Conservation (phyloP, 2,329 filamentous ascomycete genomes). For the Diplodia corticola region DNA sequence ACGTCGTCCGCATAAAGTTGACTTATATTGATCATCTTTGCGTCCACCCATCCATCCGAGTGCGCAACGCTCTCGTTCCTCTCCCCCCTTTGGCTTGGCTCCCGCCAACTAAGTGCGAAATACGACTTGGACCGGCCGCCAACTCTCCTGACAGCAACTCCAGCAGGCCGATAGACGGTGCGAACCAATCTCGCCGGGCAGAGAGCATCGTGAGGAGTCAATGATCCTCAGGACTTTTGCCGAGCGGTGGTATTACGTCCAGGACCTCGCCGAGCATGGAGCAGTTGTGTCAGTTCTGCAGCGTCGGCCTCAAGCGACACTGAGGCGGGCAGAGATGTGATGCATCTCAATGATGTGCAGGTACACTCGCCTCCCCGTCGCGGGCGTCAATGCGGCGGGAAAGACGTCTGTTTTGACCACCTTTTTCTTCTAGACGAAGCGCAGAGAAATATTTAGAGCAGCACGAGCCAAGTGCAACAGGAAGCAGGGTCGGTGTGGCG, state of each 20-base stretch:
- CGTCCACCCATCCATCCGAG: slow-evolving; percentile 2
- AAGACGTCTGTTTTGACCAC: not conserved
- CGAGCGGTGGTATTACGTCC: slow-evolving; percentile 5
- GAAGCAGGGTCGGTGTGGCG: slow-evolving; percentile 13
- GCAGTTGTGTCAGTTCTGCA: not conserved
- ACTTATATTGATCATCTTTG: slow-evolving; percentile 16
- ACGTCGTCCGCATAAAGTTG: slow-evolving; percentile 19
- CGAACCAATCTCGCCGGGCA: not conserved
- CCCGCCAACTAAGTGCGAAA: slow-evolving; percentile 3
- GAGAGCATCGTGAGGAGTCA: not conserved
- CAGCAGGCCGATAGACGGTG: not conserved
- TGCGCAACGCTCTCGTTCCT: not conserved
- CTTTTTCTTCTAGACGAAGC: not conserved
- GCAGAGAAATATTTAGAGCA: slow-evolving; percentile 18
- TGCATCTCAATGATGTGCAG: slow-evolving; percentile 20
- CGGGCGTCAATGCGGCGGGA: slow-evolving; percentile 6
- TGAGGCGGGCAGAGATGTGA: slow-evolving; percentile 2
- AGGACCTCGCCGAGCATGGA: slow-evolving; percentile 11
- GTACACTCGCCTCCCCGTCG: slow-evolving; percentile 10
- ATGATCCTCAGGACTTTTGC: slow-evolving; percentile 13
- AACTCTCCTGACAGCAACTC: not conserved
- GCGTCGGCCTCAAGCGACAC: not conserved
- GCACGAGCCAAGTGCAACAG: slow-evolving; percentile 13
- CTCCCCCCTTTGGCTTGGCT: slow-evolving; percentile 5
- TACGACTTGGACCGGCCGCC: not conserved